A percentile compares a stretch with the other conserved stretches of the same genome.
phyloP scores from a whole-genome alignment of 139 green algal genomes.

The Tetraselmis chui region DNA sequence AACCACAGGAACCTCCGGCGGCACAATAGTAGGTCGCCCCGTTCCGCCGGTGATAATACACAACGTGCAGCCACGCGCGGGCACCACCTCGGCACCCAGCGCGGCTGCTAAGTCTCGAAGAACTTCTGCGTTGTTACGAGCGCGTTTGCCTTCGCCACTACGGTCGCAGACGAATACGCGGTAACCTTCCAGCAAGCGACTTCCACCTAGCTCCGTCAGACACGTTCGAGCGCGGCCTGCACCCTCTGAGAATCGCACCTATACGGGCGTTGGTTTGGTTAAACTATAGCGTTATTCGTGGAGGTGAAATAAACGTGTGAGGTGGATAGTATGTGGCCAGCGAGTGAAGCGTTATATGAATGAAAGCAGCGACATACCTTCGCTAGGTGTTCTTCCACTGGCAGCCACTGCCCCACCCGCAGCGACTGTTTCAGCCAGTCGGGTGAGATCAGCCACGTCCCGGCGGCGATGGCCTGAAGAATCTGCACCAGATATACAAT shows the following conservation, averaged over 20 bases:
- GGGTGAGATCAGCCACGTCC: background rate
- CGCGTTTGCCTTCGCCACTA: background rate
- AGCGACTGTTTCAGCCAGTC: background rate
- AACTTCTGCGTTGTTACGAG: background rate
- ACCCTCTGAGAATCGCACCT: background rate
- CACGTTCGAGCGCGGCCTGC: no score
- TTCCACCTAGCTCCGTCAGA: background rate
- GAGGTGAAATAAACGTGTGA: no score
- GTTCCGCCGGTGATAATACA: background rate
- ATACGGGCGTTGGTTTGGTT: no score
- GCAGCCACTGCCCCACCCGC: background rate
- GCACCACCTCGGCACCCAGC: background rate
- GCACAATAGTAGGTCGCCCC: background rate
- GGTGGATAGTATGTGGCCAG: no score
- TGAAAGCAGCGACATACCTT: background rate
- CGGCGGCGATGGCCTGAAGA: background rate
- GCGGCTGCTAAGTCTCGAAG: background rate
- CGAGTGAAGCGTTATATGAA: background rate
- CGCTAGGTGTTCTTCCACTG: background rate
- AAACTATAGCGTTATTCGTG: no score
- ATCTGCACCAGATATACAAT: no score
- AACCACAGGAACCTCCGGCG: background rate
- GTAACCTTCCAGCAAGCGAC: background rate
- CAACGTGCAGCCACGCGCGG: background rate
- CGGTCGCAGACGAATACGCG: background rate